Evolutionary conservation across 177 flowering plant species (phyloP).

Genomic region (Vitis hybrid): DNA sequence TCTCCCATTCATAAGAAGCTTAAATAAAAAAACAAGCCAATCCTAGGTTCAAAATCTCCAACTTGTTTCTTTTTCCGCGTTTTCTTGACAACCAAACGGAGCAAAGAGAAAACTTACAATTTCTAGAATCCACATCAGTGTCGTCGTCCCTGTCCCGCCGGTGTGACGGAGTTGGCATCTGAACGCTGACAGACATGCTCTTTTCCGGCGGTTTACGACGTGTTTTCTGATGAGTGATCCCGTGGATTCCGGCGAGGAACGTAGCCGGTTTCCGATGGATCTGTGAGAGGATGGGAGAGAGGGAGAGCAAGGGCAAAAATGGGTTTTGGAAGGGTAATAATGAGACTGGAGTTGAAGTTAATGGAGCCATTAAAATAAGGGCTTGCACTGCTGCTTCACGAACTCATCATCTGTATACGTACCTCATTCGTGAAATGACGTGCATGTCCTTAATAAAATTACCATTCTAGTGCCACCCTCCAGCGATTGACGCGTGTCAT

Average conservation of each 20-base stretch:
- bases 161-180: slow-evolving; percentile 25
- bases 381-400: background rate
- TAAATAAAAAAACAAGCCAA: background rate
- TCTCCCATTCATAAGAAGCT: background rate
- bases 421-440: background rate
- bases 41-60: background rate
- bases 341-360: slow-evolving; percentile 20
- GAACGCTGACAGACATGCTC: slow-evolving; percentile 45
- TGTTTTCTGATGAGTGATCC: slow-evolving; percentile 23
- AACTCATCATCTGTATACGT: background rate
- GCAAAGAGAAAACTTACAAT: slow-evolving; percentile 23
- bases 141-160: slow-evolving; percentile 37
- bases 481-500: too few relatives aligned
- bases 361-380: slow-evolving; percentile 19
- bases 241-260: slow-evolving; percentile 16
- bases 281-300: slow-evolving; percentile 19
- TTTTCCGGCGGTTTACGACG: slow-evolving; percentile 23
- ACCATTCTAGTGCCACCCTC: too few relatives aligned
- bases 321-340: slow-evolving; percentile 25
- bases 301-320: slow-evolving; percentile 14
- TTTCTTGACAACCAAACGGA: too few relatives aligned
- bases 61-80: too few relatives aligned
- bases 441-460: background rate
- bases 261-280: slow-evolving; percentile 27
- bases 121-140: slow-evolving; percentile 27